Evolutionary conservation across 192 early-diverging fungal genomes (phyloP).

Genomic region (Haplosporangium gracile): DNA sequence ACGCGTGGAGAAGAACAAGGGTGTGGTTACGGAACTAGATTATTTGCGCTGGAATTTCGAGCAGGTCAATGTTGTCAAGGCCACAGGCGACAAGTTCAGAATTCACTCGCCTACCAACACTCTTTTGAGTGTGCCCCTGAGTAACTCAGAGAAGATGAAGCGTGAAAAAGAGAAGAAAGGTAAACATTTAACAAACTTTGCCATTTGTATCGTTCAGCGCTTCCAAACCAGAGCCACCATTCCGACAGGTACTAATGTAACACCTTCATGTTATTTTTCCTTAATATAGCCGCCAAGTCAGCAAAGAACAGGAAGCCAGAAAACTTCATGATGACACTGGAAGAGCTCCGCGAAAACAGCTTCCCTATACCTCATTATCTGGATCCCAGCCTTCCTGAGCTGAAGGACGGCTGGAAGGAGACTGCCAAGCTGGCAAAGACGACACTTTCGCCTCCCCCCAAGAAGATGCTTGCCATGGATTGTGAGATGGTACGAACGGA

Average conservation of each 20-base stretch:
- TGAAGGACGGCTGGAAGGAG: conserved; percentile 61
- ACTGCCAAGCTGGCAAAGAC: conserved; percentile 50
- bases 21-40: conserved; percentile 22
- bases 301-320: conserved; percentile 49
- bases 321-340: conserved; percentile 57
- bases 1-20: conserved; percentile 8
- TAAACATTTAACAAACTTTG: conserved; percentile 2
- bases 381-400: conserved; percentile 24
- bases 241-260: background rate
- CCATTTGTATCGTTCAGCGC: background rate
- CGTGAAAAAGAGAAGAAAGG: conserved; percentile 43
- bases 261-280: background rate
- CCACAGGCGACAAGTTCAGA: conserved; percentile 45
- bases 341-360: conserved; percentile 57
- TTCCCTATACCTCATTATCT: conserved; percentile 61
- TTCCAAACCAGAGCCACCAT: background rate
- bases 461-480: conserved; percentile 66
- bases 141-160: conserved; percentile 49
- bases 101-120: conserved; percentile 56
- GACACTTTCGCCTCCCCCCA: conserved; percentile 37
- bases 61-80: conserved; percentile 52
- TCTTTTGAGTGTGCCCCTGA: conserved; percentile 58
- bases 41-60: conserved; percentile 32
- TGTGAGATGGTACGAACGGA: conserved; percentile 70
- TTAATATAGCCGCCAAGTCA: conserved; percentile 18